Base-by-base conservation (phyloP, 208 protist species). In the Blastocrithidia nonstop region DNA sequence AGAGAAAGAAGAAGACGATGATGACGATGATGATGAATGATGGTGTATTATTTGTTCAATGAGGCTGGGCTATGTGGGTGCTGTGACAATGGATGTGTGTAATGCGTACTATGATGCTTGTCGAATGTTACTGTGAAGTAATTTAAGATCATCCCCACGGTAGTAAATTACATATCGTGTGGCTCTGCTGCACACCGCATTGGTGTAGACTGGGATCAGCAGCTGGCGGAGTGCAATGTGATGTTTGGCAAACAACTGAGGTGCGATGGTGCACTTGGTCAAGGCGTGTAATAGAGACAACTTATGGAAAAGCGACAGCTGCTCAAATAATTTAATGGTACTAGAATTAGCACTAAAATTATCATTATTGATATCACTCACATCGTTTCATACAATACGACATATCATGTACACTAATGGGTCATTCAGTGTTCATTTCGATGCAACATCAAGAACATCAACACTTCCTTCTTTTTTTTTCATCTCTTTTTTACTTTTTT, bases 131-230 rank as follows among this genome's bases (percentile, higher is more conserved):
- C 70, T 68, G 47, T 88, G 78, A 61, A 88, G 60, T 8, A 92
- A 63, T 29, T 73, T 69, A 25, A 84, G 54, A 19, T 88, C 78
- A 33, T 92, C 83, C 8, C 72, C 75, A 36, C 83, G 74, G 57
- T 74, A 88, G 60, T 92, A 92, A 8, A 92, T 62, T 0, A 87
- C 75, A 29, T 72, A 67, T 37, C 78, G 72, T 9, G 78, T 92
- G 8, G 71, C 71, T n/a, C 71, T 62, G 47, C 81, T 88, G 50
- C 82, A 72, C 20, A 66, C 71, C 9, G n/a, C n/a, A 43, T 55
- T 24, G 45, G 52, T 15, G 68, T 40, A n/a, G n/a, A n/a, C n/a
- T n/a, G n/a, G n/a, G n/a, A n/a, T n/a, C n/a, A n/a, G n/a, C n/a
- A n/a, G n/a, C n/a, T n/a, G n/a, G n/a, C n/a, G n/a, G n/a, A n/a